Evolutionary conservation across 225 moss, liverwort and hornwort species (phyloP).

Genomic region (Lunularia cruciata): DNA sequence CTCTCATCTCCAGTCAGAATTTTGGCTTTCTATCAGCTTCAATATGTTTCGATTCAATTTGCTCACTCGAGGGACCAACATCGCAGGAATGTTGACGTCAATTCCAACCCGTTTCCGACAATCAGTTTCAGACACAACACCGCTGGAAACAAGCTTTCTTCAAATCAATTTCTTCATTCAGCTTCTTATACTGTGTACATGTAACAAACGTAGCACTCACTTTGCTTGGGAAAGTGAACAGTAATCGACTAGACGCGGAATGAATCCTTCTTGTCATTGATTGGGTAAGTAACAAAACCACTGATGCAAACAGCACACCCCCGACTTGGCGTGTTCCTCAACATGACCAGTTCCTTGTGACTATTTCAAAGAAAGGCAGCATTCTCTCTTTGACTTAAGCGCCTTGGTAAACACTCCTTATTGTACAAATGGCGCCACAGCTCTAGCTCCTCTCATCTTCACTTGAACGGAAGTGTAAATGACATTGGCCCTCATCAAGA

Average conservation of each 20-base stretch:
- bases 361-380: background rate
- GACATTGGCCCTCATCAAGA: conserved; percentile 5
- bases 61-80: no score
- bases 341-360: background rate
- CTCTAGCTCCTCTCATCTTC: conserved; percentile 3
- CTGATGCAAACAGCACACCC: background rate
- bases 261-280: background rate
- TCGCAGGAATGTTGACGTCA: no score
- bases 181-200: background rate
- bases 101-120: background rate
- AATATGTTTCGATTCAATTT: no score
- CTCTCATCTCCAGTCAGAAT: no score
- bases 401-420: conserved; percentile 7
- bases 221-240: no score
- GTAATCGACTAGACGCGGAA: background rate
- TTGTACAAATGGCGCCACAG: conserved; percentile 13
- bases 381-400: background rate
- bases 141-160: background rate
- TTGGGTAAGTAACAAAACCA: background rate
- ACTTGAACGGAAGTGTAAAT: background rate
- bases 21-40: no score
- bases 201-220: background rate
- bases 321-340: no score
- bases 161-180: background rate
- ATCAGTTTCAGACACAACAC: no score